Percentiles rank a stretch among this genome's conserved stretches.
These are phyloP conservation scores for Gymnopus androsaceus DNA, from an alignment of 1,284 basidiomycete species.

Conservation along the genomic window DNA sequence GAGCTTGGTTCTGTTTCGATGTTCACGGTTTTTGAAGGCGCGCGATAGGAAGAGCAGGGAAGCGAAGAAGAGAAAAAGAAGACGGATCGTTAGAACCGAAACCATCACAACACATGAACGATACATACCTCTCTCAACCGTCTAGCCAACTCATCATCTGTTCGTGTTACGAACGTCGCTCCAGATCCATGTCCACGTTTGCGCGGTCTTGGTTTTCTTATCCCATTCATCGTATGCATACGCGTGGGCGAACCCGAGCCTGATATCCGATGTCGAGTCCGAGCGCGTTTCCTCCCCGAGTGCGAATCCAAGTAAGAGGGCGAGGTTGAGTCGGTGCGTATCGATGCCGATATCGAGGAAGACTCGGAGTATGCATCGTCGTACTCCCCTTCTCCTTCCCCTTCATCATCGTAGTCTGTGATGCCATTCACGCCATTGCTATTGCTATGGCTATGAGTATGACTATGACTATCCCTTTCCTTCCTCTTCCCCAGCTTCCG, in stretches of 20 bases:
- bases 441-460: not conserved
- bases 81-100: slow-evolving; percentile 22
- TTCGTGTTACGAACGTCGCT: slow-evolving; percentile 50
- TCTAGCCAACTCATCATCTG: slow-evolving; percentile 64
- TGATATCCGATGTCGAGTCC: too few relatives aligned
- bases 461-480: not conserved
- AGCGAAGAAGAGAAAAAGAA: not conserved
- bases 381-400: too few relatives aligned
- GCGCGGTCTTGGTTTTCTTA: slow-evolving; percentile 31
- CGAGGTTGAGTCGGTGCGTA: too few relatives aligned
- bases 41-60: not conserved
- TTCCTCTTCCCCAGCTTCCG: slow-evolving; percentile 17
- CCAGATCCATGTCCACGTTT: too few relatives aligned
- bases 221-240: slow-evolving; percentile 37
- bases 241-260: too few relatives aligned
- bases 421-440: slow-evolving; percentile 26
- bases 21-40: not conserved
- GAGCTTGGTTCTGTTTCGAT: slow-evolving; percentile 60
- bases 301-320: too few relatives aligned
- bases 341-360: too few relatives aligned
- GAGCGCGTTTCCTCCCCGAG: too few relatives aligned
- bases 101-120: slow-evolving; percentile 26
- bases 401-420: too few relatives aligned
- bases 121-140: slow-evolving; percentile 63
- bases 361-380: too few relatives aligned